Evolutionary conservation across 2,329 filamentous ascomycete species (phyloP), one percentile per base, ranked within the genome.

Genomic region (Onygena corvina): DNA sequence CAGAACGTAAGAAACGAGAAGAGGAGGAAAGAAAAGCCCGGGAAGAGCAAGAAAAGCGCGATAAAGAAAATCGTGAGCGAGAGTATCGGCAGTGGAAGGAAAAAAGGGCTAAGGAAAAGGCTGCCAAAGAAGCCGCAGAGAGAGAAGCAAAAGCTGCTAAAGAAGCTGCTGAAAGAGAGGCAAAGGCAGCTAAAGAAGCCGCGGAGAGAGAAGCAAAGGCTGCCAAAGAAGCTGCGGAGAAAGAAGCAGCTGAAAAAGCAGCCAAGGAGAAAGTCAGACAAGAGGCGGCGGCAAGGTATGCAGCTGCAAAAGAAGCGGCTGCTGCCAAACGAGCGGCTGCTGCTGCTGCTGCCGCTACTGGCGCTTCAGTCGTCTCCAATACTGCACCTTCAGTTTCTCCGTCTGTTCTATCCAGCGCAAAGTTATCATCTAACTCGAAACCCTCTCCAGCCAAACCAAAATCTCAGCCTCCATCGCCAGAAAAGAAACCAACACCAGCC

Each of bases 41-140:
- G 59, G 66, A 69, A 50, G 64, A 65, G 42, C 60, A 68, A 47
- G 59, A 60, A 35, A 59, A 67, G 48, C 61, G 63, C 1, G 67
- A 69, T 49, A 62, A 64, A 20, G 67, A 69, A 49, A 62, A 60
- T 7, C 66, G 67, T 58, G 67, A 69, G 52, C 60, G 60, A 33
- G 64, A 68, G 48, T 54, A 67, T 27, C 60, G 61, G 34, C 64
- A 67, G 53, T 64, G 64, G 27, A 64, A 63, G 35, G 65, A 68
- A 53, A 65, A 67, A 49, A 58, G 67, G 14, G 66, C 68, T 7
- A 51, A 50, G 30, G 55, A 58, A 46, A 50, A 52, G 18, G 50
- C 52, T 12, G 56, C 54, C 36, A 56, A 53, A 34, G 59, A 61
- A 49, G 57, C 57, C 3, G 57, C 59, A 1, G 58, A 54, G 29